These are phyloP conservation scores for Russula brevipes DNA, from an alignment of 768 basidiomycete species.

Conservation along the genomic window DNA sequence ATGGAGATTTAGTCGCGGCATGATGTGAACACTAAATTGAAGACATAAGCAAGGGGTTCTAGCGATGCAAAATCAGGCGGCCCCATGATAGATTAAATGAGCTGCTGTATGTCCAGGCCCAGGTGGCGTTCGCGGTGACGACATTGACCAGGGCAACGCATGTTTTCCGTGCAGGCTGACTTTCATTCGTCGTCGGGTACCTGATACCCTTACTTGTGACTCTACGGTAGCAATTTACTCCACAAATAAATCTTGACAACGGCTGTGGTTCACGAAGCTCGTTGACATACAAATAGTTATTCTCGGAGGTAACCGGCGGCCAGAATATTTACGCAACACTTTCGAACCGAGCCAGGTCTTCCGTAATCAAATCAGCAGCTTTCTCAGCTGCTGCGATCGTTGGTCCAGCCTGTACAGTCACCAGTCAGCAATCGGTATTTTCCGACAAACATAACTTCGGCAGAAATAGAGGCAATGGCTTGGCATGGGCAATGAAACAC, in stretches of 20 bases:
- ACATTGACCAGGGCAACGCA: background rate
- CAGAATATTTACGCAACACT: background rate
- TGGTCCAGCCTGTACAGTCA: conserved; percentile 27
- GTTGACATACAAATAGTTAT: background rate
- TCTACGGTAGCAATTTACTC: background rate
- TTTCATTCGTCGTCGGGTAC: background rate
- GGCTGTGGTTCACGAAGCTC: background rate
- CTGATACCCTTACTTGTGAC: background rate
- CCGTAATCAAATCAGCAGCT: conserved; percentile 32
- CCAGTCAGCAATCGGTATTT: background rate
- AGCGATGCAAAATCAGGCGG: background rate
- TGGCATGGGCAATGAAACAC: background rate
- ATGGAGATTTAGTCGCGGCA: background rate
- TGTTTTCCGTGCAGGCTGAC: background rate
- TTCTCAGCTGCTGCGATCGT: conserved; percentile 32
- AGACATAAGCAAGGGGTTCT: background rate
- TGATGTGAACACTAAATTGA: background rate
- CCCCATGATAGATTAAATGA: background rate
- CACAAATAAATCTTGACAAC: background rate
- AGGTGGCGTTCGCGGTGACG: background rate
- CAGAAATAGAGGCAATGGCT: background rate
- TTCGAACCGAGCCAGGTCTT: conserved; percentile 6
- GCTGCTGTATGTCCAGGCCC: background rate
- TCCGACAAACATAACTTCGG: background rate
- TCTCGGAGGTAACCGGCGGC: background rate